Percentiles rank a stretch among this genome's conserved stretches.
Evolutionary conservation across 495 filamentous ascomycete genomes (phyloP).

Genomic region (Xylaria flabelliformis): DNA sequence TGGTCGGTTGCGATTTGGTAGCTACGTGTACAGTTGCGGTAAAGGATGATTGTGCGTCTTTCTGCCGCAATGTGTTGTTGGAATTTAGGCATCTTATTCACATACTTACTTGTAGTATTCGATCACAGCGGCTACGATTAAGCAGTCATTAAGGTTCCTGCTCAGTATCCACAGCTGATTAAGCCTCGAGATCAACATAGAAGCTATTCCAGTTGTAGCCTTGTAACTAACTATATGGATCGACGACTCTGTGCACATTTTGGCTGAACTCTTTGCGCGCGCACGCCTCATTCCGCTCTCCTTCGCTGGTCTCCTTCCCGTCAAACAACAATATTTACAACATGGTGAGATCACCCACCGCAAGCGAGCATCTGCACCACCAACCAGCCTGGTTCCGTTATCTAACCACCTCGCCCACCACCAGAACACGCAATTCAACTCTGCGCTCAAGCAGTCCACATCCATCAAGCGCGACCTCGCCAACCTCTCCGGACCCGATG

Average conservation of each 20-base stretch:
- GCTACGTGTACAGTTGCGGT: constrained; percentile 15
- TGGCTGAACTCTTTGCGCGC: background rate
- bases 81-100: background rate
- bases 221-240: background rate
- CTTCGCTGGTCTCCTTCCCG: background rate
- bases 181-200: background rate
- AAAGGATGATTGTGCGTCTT: background rate
- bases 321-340: background rate
- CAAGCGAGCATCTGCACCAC: background rate
- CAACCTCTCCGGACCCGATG: constrained; percentile 65
- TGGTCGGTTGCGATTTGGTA: background rate
- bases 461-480: constrained; percentile 85
- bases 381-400: background rate
- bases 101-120: no score
- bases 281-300: background rate
- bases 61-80: background rate
- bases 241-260: background rate
- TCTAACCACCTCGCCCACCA: background rate
- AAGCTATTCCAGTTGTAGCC: background rate
- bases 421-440: constrained; percentile 93
- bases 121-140: background rate
- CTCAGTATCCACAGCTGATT: background rate
- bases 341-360: constrained; percentile 7
- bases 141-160: background rate
- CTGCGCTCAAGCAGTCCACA: constrained; percentile 90